These are phyloP conservation scores for Toxoplasma gondii DNA, from an alignment of 169 alveolate genomes.

Conservation along the genomic window DNA sequence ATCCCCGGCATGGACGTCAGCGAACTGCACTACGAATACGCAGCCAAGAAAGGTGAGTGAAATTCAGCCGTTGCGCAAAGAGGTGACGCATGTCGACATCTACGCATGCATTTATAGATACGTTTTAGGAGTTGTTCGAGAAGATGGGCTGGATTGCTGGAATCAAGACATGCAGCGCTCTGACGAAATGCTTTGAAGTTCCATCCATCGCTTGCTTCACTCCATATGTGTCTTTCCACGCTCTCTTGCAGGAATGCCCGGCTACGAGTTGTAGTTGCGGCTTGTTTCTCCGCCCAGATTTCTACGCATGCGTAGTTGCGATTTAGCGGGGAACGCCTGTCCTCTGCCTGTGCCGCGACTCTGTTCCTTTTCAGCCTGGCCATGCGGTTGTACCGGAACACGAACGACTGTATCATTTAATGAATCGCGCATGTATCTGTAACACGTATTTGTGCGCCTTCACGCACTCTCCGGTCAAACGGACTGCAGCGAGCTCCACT, in stretches of 20 bases:
- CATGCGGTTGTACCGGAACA: no score
- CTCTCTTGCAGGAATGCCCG: neutral
- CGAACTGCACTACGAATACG: constrained; percentile 73
- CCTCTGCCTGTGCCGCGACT: neutral
- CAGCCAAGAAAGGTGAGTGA: constrained; percentile 58
- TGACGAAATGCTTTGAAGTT: no score
- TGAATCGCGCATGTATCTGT: no score
- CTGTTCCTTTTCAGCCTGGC: no score
- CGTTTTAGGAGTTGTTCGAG: neutral
- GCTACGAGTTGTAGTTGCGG: neutral
- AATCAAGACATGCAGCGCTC: no score
- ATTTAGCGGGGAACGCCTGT: neutral
- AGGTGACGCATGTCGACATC: neutral
- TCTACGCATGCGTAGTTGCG: neutral
- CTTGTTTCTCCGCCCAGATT: neutral
- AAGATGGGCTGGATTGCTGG: neutral
- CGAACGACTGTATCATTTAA: no score
- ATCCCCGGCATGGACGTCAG: constrained; percentile 71
- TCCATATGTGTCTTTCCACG: neutral
- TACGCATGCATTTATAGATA: neutral
- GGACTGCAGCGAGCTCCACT: neutral
- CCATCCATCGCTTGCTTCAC: no score
- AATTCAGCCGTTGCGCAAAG: neutral
- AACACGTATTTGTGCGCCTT: no score
- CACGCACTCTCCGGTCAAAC: neutral